Conservation (phyloP, 176 grass and related monocot species). For the Tuctoria greenei region DNA sequence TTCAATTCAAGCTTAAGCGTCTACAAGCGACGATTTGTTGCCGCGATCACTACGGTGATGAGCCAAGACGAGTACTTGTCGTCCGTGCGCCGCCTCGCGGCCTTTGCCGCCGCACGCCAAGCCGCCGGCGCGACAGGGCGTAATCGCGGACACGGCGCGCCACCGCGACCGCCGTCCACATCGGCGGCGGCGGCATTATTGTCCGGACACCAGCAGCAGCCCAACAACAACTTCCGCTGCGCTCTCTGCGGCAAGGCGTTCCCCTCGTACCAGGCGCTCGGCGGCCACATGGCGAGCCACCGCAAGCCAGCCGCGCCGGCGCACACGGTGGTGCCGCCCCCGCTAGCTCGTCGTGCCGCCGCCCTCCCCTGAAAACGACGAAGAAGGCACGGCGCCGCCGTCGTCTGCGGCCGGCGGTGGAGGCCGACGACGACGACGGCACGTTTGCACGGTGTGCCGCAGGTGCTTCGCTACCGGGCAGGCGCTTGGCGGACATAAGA, state of each 20-base stretch:
- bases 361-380: neutral
- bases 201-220: neutral
- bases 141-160: neutral
- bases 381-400: neutral
- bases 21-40: no score
- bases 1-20: neutral
- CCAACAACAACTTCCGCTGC: constrained; percentile 35
- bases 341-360: no score
- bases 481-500: constrained; percentile 75
- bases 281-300: constrained; percentile 82
- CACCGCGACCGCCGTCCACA: neutral
- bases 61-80: constrained; percentile 25
- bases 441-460: constrained; percentile 56
- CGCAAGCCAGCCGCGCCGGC: constrained; percentile 41
- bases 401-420: neutral
- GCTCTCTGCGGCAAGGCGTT: constrained; percentile 63
- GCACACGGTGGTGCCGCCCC: neutral
- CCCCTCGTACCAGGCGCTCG: constrained; percentile 74
- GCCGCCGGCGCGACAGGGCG: neutral
- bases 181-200: neutral
- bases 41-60: neutral
- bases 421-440: constrained; percentile 18
- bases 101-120: constrained; percentile 17
- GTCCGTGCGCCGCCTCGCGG: constrained; percentile 24
- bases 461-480: constrained; percentile 55